Base-by-base conservation (phyloP, 306 rosid species). In the Inga oerstediana region DNA sequence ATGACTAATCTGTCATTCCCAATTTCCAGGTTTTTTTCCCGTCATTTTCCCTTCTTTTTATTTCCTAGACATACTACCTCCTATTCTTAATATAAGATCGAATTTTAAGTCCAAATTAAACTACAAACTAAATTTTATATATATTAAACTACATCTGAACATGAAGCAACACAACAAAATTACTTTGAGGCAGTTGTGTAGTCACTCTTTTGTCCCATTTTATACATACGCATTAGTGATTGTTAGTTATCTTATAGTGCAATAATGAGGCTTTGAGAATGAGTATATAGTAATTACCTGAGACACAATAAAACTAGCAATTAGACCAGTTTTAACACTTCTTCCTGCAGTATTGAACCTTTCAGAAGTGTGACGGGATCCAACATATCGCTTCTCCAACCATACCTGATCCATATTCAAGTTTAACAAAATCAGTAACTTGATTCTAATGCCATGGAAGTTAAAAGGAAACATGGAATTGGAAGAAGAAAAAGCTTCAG, bases 321-420 rank as follows among this genome's bases (percentile, higher is more conserved):
- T 95, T 16, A 95, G 95, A 46, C 98, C 98, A 16, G 97, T 95
- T 83, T 95, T 95, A 59, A 95, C 91, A 81, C 81, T 95, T 88
- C 98, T 93, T 39, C 98, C 98, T 76, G 98, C 98, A 77, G 98
- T 95, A 86, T 91, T 95, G 89, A 95, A 95, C 98, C 98, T 93
- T 87, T 95, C 98, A 3, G 98, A 95, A 14, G 98, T 95, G 82
- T 91, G 97, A 20, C 89, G 92, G 37, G 95, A 92, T 52, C 98
- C 98, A 22, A 91, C 93, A 82, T 93, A 93, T 32, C 95, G 86
- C 81, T 89, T 95, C 91, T 95, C 98, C 65, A 95, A 81, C 98
- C 98, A 95, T 69, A 95, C 98, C 98, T 95, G 70, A 81, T 37
- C 67, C 79, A 74, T 69, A 78, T 62, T 3, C 51, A 61, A 68